phyloP scores from a whole-genome alignment of 345 rosid species.

The Brassica rapa region DNA sequence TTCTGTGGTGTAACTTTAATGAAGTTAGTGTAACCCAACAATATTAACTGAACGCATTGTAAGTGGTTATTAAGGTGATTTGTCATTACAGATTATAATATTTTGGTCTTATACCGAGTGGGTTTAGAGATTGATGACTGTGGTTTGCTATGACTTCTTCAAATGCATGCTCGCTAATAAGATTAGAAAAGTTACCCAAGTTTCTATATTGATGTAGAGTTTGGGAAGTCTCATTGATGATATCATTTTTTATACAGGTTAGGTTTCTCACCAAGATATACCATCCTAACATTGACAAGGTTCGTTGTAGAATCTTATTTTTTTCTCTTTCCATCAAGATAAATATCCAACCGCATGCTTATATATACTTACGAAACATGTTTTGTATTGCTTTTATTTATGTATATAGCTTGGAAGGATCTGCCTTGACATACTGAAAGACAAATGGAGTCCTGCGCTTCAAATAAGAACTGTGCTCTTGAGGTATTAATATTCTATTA shows the following conservation, averaged over 20 bases:
- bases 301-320: slow-evolving; percentile 29
- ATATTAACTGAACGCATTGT: background rate
- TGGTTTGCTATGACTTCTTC: slow-evolving; percentile 2
- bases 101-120: background rate
- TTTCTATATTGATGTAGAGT: background rate
- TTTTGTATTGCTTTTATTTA: slow-evolving; percentile 3
- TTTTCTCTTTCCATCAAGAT: background rate
- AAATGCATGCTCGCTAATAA: background rate
- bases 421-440: slow-evolving; percentile 98
- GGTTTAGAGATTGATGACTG: background rate
- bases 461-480: slow-evolving; percentile 95
- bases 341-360: slow-evolving; percentile 14
- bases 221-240: slow-evolving; percentile 2
- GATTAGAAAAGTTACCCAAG: background rate
- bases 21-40: background rate
- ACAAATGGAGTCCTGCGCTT: slow-evolving; percentile 99
- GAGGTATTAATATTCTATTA: slow-evolving; percentile 53
- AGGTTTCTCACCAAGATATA: slow-evolving; percentile 97
- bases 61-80: background rate
- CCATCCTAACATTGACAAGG: slow-evolving; percentile 99
- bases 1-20: background rate
- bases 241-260: slow-evolving; percentile 61
- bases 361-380: background rate
- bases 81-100: background rate
- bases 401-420: slow-evolving; percentile 88